These are phyloP conservation scores for Xerocomus cyaneibrunnescens DNA, from an alignment of 1,284 basidiomycete species.

Conservation along the genomic window DNA sequence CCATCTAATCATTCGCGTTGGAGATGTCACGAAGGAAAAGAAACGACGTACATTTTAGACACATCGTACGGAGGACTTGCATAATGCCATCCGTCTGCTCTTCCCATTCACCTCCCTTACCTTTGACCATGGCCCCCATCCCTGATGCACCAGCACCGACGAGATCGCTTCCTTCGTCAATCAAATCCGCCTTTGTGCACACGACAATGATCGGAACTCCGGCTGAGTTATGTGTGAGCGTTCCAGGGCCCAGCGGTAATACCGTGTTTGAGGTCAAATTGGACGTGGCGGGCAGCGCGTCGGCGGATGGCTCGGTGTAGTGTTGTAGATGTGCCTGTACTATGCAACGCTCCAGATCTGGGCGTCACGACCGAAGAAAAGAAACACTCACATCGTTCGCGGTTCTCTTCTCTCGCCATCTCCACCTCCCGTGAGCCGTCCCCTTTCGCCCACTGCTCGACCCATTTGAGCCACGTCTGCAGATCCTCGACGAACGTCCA, in stretches of 20 bases:
- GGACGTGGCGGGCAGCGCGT: constrained; percentile 57
- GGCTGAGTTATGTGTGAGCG: constrained; percentile 75
- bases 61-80: constrained; percentile 91
- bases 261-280: constrained; percentile 58
- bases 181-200: constrained; percentile 89
- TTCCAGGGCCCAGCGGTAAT: constrained; percentile 76
- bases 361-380: background rate
- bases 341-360: constrained; percentile 34
- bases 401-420: constrained; percentile 73
- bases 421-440: constrained; percentile 65
- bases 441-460: constrained; percentile 78
- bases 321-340: constrained; percentile 88
- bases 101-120: constrained; percentile 89
- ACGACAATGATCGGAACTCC: constrained; percentile 90
- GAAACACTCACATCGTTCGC: constrained; percentile 73
- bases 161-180: constrained; percentile 76
- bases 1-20: constrained; percentile 61
- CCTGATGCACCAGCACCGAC: constrained; percentile 63
- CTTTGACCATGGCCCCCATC: constrained; percentile 82
- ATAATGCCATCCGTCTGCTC: constrained; percentile 95
- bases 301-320: constrained; percentile 79
- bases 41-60: constrained; percentile 79
- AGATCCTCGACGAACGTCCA: constrained; percentile 91
- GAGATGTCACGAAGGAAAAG: background rate
- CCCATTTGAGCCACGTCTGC: constrained; percentile 81